Evolutionary conservation across 768 basidiomycete species (phyloP).

Genomic region (Leccinum subtestaceum): DNA sequence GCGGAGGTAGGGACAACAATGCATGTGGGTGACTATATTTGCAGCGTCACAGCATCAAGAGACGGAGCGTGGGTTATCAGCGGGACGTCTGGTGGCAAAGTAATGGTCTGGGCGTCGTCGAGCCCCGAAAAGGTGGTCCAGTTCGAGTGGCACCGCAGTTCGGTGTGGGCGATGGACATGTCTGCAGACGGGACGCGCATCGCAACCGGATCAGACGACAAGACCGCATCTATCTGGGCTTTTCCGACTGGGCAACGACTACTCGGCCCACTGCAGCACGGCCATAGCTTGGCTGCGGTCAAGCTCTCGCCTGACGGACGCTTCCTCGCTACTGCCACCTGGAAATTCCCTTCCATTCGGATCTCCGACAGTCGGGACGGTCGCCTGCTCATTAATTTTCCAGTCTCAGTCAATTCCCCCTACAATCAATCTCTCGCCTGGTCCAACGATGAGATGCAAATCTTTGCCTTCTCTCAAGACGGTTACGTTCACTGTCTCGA

Average conservation of each 20-base stretch:
- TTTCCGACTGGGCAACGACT: not conserved
- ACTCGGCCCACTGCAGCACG: not conserved
- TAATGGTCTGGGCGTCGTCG: not conserved
- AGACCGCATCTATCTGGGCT: not conserved
- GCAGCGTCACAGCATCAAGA: not conserved
- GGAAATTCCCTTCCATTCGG: not conserved
- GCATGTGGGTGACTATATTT: not conserved
- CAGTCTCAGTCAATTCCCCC: not conserved
- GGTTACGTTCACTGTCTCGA: not conserved
- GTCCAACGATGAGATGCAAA: not conserved
- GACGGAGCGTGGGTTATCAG: not conserved
- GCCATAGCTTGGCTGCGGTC: not conserved
- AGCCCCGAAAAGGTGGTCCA: not conserved
- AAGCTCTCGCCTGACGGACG: not conserved
- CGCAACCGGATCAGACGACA: not conserved
- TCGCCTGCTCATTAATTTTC: not conserved
- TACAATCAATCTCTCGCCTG: not conserved
- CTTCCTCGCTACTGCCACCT: not conserved
- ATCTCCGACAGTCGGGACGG: not conserved
- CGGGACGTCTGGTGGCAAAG: not conserved
- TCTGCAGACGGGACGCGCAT: not conserved
- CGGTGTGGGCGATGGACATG: not conserved
- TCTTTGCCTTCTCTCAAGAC: not conserved
- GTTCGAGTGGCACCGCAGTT: not conserved
- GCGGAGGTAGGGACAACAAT: not conserved